phyloP scores from a whole-genome alignment of 106 monocot species.

The Dendrobium officinale region DNA sequence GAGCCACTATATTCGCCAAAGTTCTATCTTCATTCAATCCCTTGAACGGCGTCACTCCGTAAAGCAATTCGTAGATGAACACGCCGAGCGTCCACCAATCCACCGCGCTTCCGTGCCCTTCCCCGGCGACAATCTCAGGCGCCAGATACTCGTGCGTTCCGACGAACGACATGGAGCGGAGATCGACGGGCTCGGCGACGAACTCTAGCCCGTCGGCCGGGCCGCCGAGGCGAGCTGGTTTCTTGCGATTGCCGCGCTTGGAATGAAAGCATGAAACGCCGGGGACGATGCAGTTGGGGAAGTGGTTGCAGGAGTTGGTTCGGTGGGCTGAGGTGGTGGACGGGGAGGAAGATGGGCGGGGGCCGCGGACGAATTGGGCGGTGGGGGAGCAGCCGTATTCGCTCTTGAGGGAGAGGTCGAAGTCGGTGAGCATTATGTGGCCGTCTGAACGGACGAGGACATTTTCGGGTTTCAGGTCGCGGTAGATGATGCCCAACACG shows the following conservation, averaged over 20 bases:
- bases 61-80: conserved; percentile 72
- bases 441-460: conserved; percentile 67
- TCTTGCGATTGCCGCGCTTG: conserved; percentile 7
- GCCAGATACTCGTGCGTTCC: conserved; percentile 92
- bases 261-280: conserved; percentile 52
- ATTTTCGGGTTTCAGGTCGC: conserved; percentile 85
- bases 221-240: not conserved
- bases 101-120: conserved; percentile 71
- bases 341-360: not conserved
- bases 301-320: conserved; percentile 35
- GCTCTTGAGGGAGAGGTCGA: conserved; percentile 57
- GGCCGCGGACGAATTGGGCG: conserved; percentile 51
- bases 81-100: conserved; percentile 88
- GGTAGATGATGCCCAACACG: conserved; percentile 75
- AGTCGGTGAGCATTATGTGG: conserved; percentile 56
- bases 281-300: conserved; percentile 66
- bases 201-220: conserved; percentile 29
- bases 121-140: conserved; percentile 83
- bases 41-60: conserved; percentile 69
- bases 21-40: conserved; percentile 53
- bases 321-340: not conserved
- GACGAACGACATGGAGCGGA: conserved; percentile 83
- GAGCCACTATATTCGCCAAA: conserved; percentile 69
- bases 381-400: conserved; percentile 30
- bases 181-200: conserved; percentile 77